Percentiles rank a stretch among this genome's conserved stretches.
phyloP scores from a whole-genome alignment of 306 rosid genomes.

The Vigna hirtella region DNA sequence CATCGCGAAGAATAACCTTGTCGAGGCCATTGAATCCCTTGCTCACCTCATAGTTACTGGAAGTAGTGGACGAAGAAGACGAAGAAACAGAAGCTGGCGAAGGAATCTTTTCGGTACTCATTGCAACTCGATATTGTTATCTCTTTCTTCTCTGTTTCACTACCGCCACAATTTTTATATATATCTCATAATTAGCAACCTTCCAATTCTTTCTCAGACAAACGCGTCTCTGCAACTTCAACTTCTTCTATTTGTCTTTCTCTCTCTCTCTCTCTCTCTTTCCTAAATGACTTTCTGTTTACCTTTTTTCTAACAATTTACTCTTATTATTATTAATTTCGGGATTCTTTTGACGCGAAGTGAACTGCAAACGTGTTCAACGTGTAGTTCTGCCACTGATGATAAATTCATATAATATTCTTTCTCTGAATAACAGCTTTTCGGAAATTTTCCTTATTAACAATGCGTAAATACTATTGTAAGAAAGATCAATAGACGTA shows the following conservation, averaged over 20 bases:
- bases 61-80: constrained; percentile 21
- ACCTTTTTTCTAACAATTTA: neutral
- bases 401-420: constrained; percentile 3
- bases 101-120: constrained; percentile 59
- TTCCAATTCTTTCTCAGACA: neutral
- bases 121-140: constrained; percentile 6
- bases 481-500: neutral
- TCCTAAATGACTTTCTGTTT: neutral
- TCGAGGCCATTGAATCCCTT: constrained; percentile 74
- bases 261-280: constrained; percentile 17
- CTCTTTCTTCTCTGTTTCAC: constrained; percentile 21
- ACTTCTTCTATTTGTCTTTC: neutral
- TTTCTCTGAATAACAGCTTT: neutral
- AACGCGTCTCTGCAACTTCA: constrained; percentile 12
- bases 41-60: constrained; percentile 50
- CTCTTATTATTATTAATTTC: neutral
- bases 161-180: neutral
- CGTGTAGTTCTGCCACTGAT: neutral
- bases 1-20: constrained; percentile 57
- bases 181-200: neutral
- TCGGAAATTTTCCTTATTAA: neutral
- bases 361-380: constrained; percentile 24
- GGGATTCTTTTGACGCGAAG: neutral
- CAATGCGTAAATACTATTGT: neutral
- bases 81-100: constrained; percentile 19